Evolutionary conservation across 1,284 basidiomycete species (phyloP).

Genomic region (Puccinia polysora): DNA sequence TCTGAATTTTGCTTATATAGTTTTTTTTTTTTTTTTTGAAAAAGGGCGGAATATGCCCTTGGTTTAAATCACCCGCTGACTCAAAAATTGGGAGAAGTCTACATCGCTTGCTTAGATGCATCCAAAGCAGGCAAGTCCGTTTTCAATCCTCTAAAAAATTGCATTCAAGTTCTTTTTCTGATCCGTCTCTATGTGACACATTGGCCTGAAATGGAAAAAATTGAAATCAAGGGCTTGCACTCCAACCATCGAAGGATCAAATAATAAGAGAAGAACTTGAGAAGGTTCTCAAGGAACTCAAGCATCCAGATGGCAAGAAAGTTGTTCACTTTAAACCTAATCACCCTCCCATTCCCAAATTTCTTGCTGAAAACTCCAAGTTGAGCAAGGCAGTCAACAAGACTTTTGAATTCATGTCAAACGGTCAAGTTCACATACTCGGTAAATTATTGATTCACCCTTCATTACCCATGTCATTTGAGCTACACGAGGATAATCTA

Average conservation of each 20-base stretch:
- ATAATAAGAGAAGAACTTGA: not conserved
- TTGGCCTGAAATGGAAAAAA: not conserved
- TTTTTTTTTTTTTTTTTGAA: conserved; percentile 1
- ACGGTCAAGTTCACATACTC: not conserved
- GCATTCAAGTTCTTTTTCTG: too few species aligned
- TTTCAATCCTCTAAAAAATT: too few species aligned
- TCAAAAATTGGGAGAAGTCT: conserved; percentile 15
- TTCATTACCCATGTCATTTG: not conserved
- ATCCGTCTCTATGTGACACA: not conserved
- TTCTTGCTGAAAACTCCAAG: not conserved
- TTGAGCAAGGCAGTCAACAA: not conserved
- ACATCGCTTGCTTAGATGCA: conserved; percentile 36
- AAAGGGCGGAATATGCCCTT: conserved; percentile 18
- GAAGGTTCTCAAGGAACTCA: not conserved
- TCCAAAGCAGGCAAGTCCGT: conserved; percentile 35
- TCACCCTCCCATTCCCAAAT: not conserved
- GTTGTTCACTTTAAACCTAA: not conserved
- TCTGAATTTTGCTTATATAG: not conserved
- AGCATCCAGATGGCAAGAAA: not conserved
- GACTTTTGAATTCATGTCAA: not conserved
- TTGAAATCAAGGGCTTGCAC: not conserved
- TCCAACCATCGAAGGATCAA: not conserved
- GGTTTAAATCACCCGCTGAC: conserved; percentile 19
- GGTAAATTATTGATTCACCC: not conserved
- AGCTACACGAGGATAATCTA: not conserved